A percentile compares a stretch with the other conserved stretches of the same genome.
These are phyloP conservation scores for Umbellularia californica DNA, from an alignment of 164 flowering plant species.

Conservation along the genomic window DNA sequence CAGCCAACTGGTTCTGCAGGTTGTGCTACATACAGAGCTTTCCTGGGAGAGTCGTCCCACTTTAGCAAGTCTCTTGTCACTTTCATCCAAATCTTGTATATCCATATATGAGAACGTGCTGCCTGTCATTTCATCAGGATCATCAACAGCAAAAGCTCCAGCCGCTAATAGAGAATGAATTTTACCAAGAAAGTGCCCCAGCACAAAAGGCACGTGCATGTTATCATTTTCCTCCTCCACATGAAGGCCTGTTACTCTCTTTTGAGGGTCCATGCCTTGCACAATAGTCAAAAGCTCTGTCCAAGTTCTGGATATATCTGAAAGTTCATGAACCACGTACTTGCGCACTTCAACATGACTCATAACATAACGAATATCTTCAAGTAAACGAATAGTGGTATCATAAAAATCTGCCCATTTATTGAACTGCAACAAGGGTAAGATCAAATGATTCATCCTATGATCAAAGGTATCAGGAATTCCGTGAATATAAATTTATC, in stretches of 20 bases:
- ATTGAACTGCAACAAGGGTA: slow-evolving; percentile 43
- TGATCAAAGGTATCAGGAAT: neutral
- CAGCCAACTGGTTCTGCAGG: slow-evolving; percentile 33
- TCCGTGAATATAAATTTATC: no score
- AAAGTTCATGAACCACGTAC: slow-evolving; percentile 45
- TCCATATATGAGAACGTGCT: slow-evolving; percentile 1
- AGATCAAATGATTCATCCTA: neutral
- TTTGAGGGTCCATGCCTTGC: slow-evolving; percentile 89
- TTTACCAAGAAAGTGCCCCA: slow-evolving; percentile 54
- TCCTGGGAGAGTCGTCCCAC: slow-evolving; percentile 76
- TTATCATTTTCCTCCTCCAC: slow-evolving; percentile 81
- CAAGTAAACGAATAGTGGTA: slow-evolving; percentile 58
- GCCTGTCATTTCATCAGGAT: slow-evolving; percentile 27
- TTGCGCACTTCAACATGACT: slow-evolving; percentile 65
- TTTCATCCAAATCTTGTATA: slow-evolving; percentile 35
- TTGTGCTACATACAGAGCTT: slow-evolving; percentile 52
- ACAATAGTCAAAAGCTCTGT: slow-evolving; percentile 62
- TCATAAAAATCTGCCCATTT: slow-evolving; percentile 57
- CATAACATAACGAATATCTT: slow-evolving; percentile 77
- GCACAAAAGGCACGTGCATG: slow-evolving; percentile 50
- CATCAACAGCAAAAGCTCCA: slow-evolving; percentile 55
- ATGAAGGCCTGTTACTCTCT: slow-evolving; percentile 70
- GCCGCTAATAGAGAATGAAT: slow-evolving; percentile 64
- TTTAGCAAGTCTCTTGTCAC: slow-evolving; percentile 65
- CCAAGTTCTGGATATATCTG: slow-evolving; percentile 61